phyloP scores from a whole-genome alignment of 2,329 filamentous ascomycete species.

The Xylariaceae sp. region DNA sequence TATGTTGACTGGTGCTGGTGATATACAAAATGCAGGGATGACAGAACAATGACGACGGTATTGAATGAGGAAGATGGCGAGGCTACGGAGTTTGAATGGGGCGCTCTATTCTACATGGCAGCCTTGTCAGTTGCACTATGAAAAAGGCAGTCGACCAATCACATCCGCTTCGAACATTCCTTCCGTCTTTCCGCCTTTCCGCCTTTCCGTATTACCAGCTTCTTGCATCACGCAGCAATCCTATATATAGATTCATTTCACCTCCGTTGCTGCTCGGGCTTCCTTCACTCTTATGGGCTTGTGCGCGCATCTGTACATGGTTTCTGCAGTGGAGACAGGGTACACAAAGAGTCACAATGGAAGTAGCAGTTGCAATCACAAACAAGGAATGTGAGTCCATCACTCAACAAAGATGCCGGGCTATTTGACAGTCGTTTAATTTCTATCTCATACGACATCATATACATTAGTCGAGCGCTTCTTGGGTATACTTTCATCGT shows the following conservation, averaged over 20 bases:
- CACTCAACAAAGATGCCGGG: too few species aligned
- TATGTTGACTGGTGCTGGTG: too few species aligned
- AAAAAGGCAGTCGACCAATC: slow-evolving; percentile 6
- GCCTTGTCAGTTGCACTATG: slow-evolving; percentile 8
- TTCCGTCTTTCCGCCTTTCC: neutral
- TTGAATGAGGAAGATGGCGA: slow-evolving; percentile 7
- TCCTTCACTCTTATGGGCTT: too few species aligned
- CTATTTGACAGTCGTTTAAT: neutral
- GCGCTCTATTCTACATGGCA: slow-evolving; percentile 3
- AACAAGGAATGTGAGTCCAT: too few species aligned
- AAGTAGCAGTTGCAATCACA: too few species aligned
- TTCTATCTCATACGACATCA: slow-evolving; percentile 26
- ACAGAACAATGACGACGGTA: neutral
- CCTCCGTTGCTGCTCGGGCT: neutral
- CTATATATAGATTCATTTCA: neutral
- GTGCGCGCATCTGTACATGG: too few species aligned
- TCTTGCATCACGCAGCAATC: neutral
- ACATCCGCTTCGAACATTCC: neutral
- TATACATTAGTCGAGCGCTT: slow-evolving; percentile 31
- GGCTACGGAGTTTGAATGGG: slow-evolving; percentile 6
- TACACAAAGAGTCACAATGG: too few species aligned
- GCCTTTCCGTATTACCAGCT: neutral
- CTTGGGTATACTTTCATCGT: slow-evolving; percentile 28
- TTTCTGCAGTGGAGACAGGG: too few species aligned
- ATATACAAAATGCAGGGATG: too few species aligned